These are phyloP conservation scores for Geranomyces michiganensis DNA, from an alignment of 192 early-diverging fungal genomes.

Conservation along the genomic window DNA sequence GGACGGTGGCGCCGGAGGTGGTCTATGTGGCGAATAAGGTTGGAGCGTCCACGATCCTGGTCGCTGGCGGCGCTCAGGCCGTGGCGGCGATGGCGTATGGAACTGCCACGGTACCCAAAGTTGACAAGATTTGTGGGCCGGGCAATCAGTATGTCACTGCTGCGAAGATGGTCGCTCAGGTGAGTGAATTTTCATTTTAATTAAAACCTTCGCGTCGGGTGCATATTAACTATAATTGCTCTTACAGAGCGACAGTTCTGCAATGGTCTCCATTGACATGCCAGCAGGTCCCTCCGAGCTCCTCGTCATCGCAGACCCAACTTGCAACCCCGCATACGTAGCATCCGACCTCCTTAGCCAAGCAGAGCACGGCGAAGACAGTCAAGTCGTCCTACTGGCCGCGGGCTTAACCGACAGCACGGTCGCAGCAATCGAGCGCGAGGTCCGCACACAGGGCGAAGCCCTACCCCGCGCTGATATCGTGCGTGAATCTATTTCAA, in stretches of 20 bases:
- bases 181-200: constrained; percentile 23
- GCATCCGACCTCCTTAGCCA: constrained; percentile 95
- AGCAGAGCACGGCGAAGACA: constrained; percentile 96
- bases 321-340: constrained; percentile 85
- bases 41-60: constrained; percentile 87
- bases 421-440: constrained; percentile 73
- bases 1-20: constrained; percentile 91
- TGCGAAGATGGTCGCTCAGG: constrained; percentile 95
- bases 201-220: constrained; percentile 10
- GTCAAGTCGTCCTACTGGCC: constrained; percentile 92
- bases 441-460: constrained; percentile 81
- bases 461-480: constrained; percentile 86
- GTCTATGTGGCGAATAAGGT: constrained; percentile 98
- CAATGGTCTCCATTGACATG: constrained; percentile 97
- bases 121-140: constrained; percentile 99
- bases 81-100: constrained; percentile 99
- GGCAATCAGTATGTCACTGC: constrained; percentile 99
- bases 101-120: constrained; percentile 93
- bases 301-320: constrained; percentile 91
- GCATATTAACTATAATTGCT: not conserved
- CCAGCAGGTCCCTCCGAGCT: constrained; percentile 99
- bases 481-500: constrained; percentile 83
- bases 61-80: constrained; percentile 97
- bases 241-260: constrained; percentile 82
- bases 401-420: constrained; percentile 71